Base-by-base conservation (phyloP, 2,329 filamentous ascomycete genomes). In the Paracoccidioides lutzii region DNA sequence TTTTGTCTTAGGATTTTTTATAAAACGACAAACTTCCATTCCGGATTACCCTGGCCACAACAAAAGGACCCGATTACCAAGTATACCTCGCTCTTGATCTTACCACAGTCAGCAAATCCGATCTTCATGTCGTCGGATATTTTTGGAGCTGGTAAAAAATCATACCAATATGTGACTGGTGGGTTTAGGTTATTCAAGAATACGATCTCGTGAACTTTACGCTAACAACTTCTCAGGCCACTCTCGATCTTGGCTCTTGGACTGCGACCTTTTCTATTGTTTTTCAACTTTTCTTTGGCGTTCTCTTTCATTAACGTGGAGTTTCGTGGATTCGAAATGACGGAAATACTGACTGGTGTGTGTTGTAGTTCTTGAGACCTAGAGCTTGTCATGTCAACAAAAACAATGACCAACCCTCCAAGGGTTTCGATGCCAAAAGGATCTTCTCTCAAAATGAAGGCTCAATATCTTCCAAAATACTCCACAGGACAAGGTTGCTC, bases 401-500 rank as follows among this genome's bases (percentile, higher is more conserved):
- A 66, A 59, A 66, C 65, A 58, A 71, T 67, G 61, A 68, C 62
- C 57, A 69, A 69, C 62, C 62, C 67, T 55, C 66, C 67, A 56
- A 66, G 67, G 61, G 64, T 71, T 58, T 64, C 70, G 61, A 65
- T 71, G 43, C 62, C 67, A 56, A 66, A 67, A 58, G 58, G 62
- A 59, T 57, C 61, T 57, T 55, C 65, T 55, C 66, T 66, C 53
- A 62, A 63, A 56, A 65, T 69, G 63, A 66, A 68, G 59, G 64
- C 65, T 46, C 62, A 64, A 55, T 65, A 67, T 58, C 64, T 70
- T 52, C 59, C 67, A 58, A 71, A 69, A 64, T 67, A 69, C 59
- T 62, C 68, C 61, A 60, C 69, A 60, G 59, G 67, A 56, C 68
- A 66, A 62, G 70, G 69, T 64, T 62, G 69, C 50, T 64, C 69